These are phyloP conservation scores for Pogostemon cablin DNA, from an alignment of 257 asterid genomes.

Conservation along the genomic window DNA sequence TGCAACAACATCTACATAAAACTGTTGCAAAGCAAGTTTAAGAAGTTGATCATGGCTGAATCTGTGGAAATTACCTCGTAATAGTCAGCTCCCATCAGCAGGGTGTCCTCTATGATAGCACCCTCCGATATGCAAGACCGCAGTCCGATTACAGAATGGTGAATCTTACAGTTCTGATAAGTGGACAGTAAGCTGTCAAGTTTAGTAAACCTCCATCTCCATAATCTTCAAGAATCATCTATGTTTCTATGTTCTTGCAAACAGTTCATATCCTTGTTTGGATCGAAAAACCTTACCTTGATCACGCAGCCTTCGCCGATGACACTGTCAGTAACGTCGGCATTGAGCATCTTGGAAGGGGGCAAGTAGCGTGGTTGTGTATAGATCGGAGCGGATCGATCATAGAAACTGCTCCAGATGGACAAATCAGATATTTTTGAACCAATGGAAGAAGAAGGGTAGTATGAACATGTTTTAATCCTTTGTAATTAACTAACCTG, in stretches of 20 bases:
- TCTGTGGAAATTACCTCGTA: conserved; percentile 52
- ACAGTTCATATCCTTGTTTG: not conserved
- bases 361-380: conserved; percentile 70
- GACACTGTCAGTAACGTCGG: conserved; percentile 70
- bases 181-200: not conserved
- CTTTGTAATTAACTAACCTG: conserved; percentile 37
- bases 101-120: conserved; percentile 67
- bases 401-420: conserved; percentile 53
- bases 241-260: not conserved
- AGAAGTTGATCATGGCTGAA: not conserved
- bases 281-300: conserved; percentile 39
- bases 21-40: too few relatives aligned
- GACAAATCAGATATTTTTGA: not conserved
- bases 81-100: conserved; percentile 79
- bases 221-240: not conserved
- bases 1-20: not conserved
- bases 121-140: conserved; percentile 76
- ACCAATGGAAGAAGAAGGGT: not conserved
- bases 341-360: conserved; percentile 68
- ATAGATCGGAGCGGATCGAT: conserved; percentile 65
- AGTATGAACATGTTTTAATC: not conserved
- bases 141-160: conserved; percentile 69
- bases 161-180: conserved; percentile 62
- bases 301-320: conserved; percentile 73
- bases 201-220: not conserved